phyloP scores from a whole-genome alignment of 2,329 filamentous ascomycete genomes.

The Samsoniella hepiali region DNA sequence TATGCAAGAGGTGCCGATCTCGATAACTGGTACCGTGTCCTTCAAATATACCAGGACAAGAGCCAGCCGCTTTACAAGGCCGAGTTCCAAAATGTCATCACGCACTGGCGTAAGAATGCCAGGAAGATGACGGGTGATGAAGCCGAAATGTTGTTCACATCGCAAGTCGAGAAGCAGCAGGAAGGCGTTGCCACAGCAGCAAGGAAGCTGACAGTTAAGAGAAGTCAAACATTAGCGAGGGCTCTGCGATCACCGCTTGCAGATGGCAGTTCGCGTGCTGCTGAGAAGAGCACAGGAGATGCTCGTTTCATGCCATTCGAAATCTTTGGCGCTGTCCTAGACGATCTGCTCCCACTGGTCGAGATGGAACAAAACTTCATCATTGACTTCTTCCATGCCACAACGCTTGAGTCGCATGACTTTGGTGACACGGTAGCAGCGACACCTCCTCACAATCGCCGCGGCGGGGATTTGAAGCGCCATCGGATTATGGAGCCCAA shows the following conservation, averaged over 20 bases:
- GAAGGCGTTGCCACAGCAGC: constrained; percentile 74
- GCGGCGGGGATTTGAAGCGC: constrained; percentile 67
- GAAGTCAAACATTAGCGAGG: constrained; percentile 81
- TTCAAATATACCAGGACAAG: constrained; percentile 77
- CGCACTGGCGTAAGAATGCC: constrained; percentile 76
- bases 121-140: constrained; percentile 75
- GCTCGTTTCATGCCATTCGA: constrained; percentile 73
- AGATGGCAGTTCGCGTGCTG: constrained; percentile 51
- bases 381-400: constrained; percentile 93
- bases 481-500: constrained; percentile 85
- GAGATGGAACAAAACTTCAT: constrained; percentile 96
- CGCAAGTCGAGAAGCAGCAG: constrained; percentile 78
- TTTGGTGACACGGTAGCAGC: constrained; percentile 77
- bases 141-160: constrained; percentile 80
- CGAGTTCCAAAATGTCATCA: constrained; percentile 74
- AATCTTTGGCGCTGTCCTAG: constrained; percentile 73
- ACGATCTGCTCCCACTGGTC: constrained; percentile 78
- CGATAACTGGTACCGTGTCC: constrained; percentile 74
- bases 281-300: constrained; percentile 59
- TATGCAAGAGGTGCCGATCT: constrained; percentile 84
- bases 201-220: constrained; percentile 88
- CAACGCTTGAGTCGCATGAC: constrained; percentile 76
- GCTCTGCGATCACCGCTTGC: constrained; percentile 65
- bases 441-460: constrained; percentile 63
- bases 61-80: constrained; percentile 74